Base-by-base conservation (phyloP, 2,329 filamentous ascomycete species). In the Fusarium lateritium region DNA sequence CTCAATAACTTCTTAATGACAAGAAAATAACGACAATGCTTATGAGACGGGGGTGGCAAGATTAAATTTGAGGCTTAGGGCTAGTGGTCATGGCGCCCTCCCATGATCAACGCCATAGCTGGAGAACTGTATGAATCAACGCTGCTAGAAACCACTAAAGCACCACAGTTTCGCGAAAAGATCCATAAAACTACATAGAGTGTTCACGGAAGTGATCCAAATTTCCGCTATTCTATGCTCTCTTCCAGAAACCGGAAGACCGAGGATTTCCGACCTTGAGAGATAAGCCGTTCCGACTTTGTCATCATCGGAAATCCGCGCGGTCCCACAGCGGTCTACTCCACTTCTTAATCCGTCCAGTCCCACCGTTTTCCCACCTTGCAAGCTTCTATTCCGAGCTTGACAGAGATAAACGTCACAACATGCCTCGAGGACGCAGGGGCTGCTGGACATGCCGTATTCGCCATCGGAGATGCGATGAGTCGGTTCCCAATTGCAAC, bases 391-490 rank as follows among this genome's bases (percentile, higher is more conserved):
- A 54, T 54, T 47, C 51, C 51, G 51, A 54, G 21, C 22, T 54
- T 47, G 51, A 34, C 40, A 17, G 3, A 5, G 33, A 13, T 5
- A 19, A 19, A 17, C 19, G 45, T 6, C 51, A 34, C 4, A 9
- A 24, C 28, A 54, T 54, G 51, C 51, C 51, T 6, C 63, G 70
- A 19, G 70, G 70, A 46, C 69, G 62, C 21, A 64, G 61, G 24
- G 75, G 73, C 22, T 76, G 75, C 26, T 76, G 75, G 73, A 76
- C 73, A 13, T 76, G 75, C 46, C 73, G 75, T 10, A 65, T 76
- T 19, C 72, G 75, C 3, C 73, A 76, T 47, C 67, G 73, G 19
- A 75, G 76, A 52, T 77, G 76, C 58, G 74, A 75, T 52, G 75
- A 76, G 43, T 43, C 46, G 13, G 60, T 50, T 1, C 76, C 76